A percentile compares a stretch with the other conserved stretches of the same genome.
These are phyloP conservation scores for Tetrapisispora taiwanensis DNA, from an alignment of 805 yeast species.

Conservation along the genomic window DNA sequence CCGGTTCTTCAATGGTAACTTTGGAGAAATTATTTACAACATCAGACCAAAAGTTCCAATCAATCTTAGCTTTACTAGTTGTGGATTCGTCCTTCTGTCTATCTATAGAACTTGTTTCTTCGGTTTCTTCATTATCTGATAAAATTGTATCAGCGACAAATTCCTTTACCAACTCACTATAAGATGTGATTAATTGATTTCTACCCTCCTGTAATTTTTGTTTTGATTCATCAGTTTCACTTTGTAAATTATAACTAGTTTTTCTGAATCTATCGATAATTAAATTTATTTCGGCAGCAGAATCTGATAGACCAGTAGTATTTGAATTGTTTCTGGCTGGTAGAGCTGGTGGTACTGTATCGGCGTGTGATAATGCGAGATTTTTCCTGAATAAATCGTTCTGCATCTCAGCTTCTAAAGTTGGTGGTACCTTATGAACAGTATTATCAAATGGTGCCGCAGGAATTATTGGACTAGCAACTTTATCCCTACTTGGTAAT, in stretches of 20 bases:
- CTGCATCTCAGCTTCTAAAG: constrained; percentile 22
- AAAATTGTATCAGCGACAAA: constrained; percentile 11
- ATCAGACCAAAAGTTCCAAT: constrained; percentile 83
- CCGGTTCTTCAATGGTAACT: constrained; percentile 54
- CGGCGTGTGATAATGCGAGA: constrained; percentile 11
- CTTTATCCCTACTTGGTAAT: neutral
- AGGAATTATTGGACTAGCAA: neutral
- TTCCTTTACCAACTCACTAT: constrained; percentile 12
- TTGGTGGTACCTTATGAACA: constrained; percentile 24
- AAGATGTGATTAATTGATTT: constrained; percentile 31
- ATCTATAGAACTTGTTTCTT: constrained; percentile 18
- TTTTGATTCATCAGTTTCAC: constrained; percentile 42
- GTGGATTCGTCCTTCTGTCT: neutral
- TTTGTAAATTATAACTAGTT: constrained; percentile 40
- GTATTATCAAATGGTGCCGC: constrained; percentile 2
- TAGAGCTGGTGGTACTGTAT: constrained; percentile 8
- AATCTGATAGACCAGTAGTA: constrained; percentile 11
- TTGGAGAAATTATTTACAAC: constrained; percentile 69
- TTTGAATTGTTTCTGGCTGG: constrained; percentile 7
- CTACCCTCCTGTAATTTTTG: constrained; percentile 42
- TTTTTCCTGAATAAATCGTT: constrained; percentile 19
- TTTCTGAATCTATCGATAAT: constrained; percentile 50
- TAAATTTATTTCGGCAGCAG: constrained; percentile 43
- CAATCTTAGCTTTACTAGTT: constrained; percentile 16
- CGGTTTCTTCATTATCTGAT: constrained; percentile 6